Evolutionary conservation across 2,329 filamentous ascomycete species (phyloP).

Genomic region (Rhytidhysteron rufulum): DNA sequence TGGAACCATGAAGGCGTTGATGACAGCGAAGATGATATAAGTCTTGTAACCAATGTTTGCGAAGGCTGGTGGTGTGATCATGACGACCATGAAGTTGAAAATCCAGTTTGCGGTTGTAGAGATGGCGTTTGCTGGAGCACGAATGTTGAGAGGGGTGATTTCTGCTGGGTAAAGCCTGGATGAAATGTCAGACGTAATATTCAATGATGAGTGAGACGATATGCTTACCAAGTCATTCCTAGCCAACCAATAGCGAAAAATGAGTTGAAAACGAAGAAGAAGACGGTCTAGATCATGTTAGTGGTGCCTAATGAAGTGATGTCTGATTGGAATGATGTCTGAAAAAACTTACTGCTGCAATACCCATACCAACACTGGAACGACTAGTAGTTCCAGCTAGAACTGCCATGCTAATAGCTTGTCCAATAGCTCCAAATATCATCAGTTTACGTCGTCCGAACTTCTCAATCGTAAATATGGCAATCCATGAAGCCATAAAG

Average conservation of each 20-base stretch:
- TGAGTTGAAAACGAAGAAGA: constrained; percentile 87
- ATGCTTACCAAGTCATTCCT: constrained; percentile 57
- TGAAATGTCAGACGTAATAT: background rate
- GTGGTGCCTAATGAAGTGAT: background rate
- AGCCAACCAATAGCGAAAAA: constrained; percentile 84
- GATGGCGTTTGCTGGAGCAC: constrained; percentile 78
- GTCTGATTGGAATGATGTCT: too few species aligned
- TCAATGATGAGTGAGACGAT: constrained; percentile 5
- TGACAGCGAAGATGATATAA: constrained; percentile 56
- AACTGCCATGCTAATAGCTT: constrained; percentile 30
- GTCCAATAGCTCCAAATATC: constrained; percentile 33
- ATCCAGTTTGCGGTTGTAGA: constrained; percentile 49
- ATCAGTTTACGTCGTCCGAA: constrained; percentile 32
- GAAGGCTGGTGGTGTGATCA: constrained; percentile 62
- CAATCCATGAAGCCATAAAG: constrained; percentile 34
- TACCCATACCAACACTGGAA: constrained; percentile 21
- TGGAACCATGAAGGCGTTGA: constrained; percentile 54
- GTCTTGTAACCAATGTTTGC: constrained; percentile 52
- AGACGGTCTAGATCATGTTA: constrained; percentile 45
- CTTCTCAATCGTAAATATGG: constrained; percentile 33
- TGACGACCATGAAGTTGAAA: constrained; percentile 54
- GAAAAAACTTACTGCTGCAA: constrained; percentile 47
- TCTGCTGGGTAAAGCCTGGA: constrained; percentile 55
- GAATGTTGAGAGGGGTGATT: constrained; percentile 83
- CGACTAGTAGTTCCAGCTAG: constrained; percentile 24